Evolutionary conservation across 2,329 filamentous ascomycete species (phyloP), one percentile per base, ranked within the genome.

Genomic region (Fusarium nisikadoi): DNA sequence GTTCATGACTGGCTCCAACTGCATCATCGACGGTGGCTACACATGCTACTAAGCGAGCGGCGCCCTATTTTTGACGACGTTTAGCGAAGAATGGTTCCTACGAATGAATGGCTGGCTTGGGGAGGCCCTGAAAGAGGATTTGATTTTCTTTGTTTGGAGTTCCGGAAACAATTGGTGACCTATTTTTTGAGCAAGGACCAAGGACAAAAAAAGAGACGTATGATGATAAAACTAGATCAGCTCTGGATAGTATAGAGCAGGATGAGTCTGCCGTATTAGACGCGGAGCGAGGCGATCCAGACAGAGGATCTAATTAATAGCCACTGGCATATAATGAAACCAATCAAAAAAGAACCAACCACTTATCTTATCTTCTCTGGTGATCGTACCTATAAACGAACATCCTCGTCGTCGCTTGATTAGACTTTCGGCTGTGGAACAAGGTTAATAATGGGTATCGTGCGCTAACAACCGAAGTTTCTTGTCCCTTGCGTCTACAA

Each of bases 1-100:
- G 75, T 95, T 93, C 85, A 93, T 94, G 91, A 95, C 93, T 39
- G 93, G 93, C 57, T 87, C 88, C 79, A 92, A 94, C 84, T 87
- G 91, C 81, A 83, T 91, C 79, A 92, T 92, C 69, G 91, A 93
- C 77, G 91, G 90, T 76, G 90, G 90, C 53, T 92, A 92, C 84
- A 90, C 89, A 47, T 86, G 89, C 76, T 90, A 87, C 81, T 89
- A 84, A 83, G 76, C 68, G 41, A 55, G 77, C 68, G 42, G 54
- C n/a, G 23, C 17, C 10, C n/a, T 36, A 29, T 38, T 58, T 36
- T 41, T 54, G 59, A 45, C 46, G 35, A 45, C 46, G 35, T 39
- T 62, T 38, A 54, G 55, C 43, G 43, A 53, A 41, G 43, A 62
- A 52, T 16, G 41, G 49, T 46, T 54, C 60, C 27, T 36, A 39